These are phyloP conservation scores for Fusarium clavum DNA, from an alignment of 2,329 filamentous ascomycete species.

Conservation along the genomic window DNA sequence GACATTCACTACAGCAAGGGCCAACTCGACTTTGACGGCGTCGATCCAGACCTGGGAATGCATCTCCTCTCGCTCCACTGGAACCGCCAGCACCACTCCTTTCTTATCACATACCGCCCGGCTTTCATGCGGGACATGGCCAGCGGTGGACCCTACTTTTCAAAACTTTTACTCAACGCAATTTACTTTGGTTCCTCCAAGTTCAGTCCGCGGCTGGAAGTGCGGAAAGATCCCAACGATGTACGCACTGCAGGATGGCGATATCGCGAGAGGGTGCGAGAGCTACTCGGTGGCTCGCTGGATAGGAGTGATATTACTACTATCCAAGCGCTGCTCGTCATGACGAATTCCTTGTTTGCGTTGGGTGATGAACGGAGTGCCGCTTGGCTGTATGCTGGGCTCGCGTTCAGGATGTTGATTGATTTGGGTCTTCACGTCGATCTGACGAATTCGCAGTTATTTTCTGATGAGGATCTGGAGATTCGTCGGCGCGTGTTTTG, in stretches of 20 bases:
- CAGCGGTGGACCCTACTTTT: constrained; percentile 66
- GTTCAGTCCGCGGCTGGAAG: constrained; percentile 58
- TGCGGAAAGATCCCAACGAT: constrained; percentile 59
- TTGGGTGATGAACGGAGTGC: constrained; percentile 62
- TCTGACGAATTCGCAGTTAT: not conserved
- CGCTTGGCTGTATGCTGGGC: constrained; percentile 66
- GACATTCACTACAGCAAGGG: constrained; percentile 58
- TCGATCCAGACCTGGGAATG: constrained; percentile 63
- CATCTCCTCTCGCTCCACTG: constrained; percentile 64
- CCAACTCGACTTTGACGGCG: constrained; percentile 66
- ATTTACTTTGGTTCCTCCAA: constrained; percentile 59
- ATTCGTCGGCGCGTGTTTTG: constrained; percentile 42
- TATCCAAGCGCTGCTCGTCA: constrained; percentile 64
- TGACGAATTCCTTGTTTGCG: constrained; percentile 63
- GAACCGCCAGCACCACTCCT: constrained; percentile 64
- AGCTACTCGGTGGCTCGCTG: constrained; percentile 59
- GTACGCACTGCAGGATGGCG: constrained; percentile 60
- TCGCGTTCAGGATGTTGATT: constrained; percentile 58
- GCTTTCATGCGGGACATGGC: constrained; percentile 66
- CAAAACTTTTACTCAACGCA: constrained; percentile 66
- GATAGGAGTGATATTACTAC: constrained; percentile 65
- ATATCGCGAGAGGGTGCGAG: constrained; percentile 59
- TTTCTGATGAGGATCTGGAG: constrained; percentile 32
- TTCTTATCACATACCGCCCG: constrained; percentile 61
- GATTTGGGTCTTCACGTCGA: constrained; percentile 58